Evolutionary conservation across 2,329 filamentous ascomycete species (phyloP), one percentile per base, ranked within the genome.

Genomic region (Botrytis hyacinthi): DNA sequence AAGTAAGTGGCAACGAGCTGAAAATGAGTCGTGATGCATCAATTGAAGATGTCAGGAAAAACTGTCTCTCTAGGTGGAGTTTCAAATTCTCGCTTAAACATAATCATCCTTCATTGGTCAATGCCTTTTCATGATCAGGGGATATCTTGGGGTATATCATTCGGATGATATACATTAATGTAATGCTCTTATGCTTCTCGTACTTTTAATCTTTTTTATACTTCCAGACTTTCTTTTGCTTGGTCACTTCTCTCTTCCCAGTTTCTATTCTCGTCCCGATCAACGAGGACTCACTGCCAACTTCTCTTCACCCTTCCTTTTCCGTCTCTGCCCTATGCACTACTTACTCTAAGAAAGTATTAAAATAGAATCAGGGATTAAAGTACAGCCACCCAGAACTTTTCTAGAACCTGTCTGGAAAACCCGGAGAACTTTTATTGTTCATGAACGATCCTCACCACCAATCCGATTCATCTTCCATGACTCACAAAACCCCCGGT

Each of bases 401-500:
- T 37, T 46, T 20, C 44, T 51, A 32, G 66, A 42, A 26, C 54
- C 5, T 42, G 32, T 26, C 26, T 32, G 22, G 35, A 57, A 67
- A 16, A 10, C 10, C n/a, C 14, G 20, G 18, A 32, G 46, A 42
- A 46, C 32, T n/a, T 40, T 40, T 3, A 6, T 18, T 5, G 14
- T 18, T 20, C 20, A 26, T 40, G 18, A 68, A 40, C 29, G n/a
- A 37, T 32, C 26, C 18, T 26, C 18, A 32, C 29, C 6, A n/a
- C 12, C 35, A 18, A 29, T 35, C 61, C 20, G 20, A 48, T 48
- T 9, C 46, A 48, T 48, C 57, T n/a, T 46, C 10, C 10, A 32
- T 35, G 20, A 60, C 62, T 80, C 74, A 81, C 46, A 81, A 70
- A 66, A 82, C 72, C n/a, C 80, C 80, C 5, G 91, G 91, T 78